A percentile compares a stretch with the other conserved stretches of the same genome.
Conservation (phyloP, 345 rosid species). For the Camelina neglecta region DNA sequence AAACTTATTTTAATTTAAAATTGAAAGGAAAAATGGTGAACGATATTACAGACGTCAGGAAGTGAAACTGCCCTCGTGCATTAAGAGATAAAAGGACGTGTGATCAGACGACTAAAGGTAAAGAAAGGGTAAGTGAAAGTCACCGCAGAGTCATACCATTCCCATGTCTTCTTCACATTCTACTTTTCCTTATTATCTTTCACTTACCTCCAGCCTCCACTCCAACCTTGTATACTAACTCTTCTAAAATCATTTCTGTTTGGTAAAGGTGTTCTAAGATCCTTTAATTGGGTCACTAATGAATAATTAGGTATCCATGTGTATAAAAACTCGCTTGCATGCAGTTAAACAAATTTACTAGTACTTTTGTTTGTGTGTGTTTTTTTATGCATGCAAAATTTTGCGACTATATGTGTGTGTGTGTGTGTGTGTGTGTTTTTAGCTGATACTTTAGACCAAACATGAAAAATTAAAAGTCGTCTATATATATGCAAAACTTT, state of each 20-base stretch:
- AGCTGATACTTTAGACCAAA: background rate
- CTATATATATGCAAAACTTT: background rate
- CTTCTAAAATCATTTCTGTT: too few relatives aligned
- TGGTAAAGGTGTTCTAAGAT: background rate
- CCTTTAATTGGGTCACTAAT: background rate
- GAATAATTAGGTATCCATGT: background rate
- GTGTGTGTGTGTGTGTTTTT: background rate
- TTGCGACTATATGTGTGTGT: too few relatives aligned
- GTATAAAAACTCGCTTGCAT: background rate
- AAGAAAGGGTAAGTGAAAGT: constrained; percentile 25
- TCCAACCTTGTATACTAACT: background rate
- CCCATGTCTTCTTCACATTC: constrained; percentile 39
- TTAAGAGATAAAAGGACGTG: constrained; percentile 37
- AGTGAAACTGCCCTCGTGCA: constrained; percentile 50
- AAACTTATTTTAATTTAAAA: background rate
- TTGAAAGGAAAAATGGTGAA: background rate
- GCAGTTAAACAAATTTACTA: too few relatives aligned
- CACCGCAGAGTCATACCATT: constrained; percentile 40
- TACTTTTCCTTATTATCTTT: background rate
- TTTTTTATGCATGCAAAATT: too few relatives aligned
- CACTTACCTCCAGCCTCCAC: background rate
- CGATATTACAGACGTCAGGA: constrained; percentile 30
- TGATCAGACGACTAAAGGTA: constrained; percentile 31
- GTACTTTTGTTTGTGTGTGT: too few relatives aligned
- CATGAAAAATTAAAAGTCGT: background rate